Evolutionary conservation across 192 early-diverging fungal species (phyloP).

Genomic region (Coemansia sp.): DNA sequence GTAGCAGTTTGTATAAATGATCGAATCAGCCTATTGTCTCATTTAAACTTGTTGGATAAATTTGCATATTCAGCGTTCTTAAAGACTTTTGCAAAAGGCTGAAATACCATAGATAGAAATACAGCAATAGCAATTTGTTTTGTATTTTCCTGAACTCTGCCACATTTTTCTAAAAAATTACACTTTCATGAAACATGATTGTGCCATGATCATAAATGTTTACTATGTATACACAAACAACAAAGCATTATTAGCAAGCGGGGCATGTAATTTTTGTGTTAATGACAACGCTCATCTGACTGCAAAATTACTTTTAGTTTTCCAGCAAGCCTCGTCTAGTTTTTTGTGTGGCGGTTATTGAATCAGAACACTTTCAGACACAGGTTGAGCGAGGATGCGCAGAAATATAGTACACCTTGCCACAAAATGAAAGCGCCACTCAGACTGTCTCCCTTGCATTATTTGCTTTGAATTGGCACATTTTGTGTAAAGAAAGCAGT

Average conservation of each 20-base stretch:
- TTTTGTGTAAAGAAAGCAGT: neutral
- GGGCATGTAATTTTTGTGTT: neutral
- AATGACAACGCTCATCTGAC: neutral
- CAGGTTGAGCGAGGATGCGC: neutral
- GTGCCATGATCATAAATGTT: neutral
- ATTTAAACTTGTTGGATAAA: neutral
- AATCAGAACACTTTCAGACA: neutral
- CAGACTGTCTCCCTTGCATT: slow-evolving; percentile 2
- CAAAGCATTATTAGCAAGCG: neutral
- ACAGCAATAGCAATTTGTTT: neutral
- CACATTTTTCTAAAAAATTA: neutral
- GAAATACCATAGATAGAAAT: too few relatives aligned
- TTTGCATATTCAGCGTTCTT: too few relatives aligned
- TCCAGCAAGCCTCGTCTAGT: neutral
- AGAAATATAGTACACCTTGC: neutral
- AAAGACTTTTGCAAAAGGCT: neutral
- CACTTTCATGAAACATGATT: neutral
- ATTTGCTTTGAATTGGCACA: neutral
- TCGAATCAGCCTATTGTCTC: neutral
- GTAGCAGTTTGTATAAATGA: neutral
- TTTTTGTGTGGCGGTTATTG: slow-evolving; percentile 1
- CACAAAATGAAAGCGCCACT: neutral
- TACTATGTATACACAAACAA: neutral
- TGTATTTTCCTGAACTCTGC: neutral
- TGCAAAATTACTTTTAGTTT: neutral